Conservation (phyloP, 1,139 yeast species). For the Debaryomyces subglobosus region DNA sequence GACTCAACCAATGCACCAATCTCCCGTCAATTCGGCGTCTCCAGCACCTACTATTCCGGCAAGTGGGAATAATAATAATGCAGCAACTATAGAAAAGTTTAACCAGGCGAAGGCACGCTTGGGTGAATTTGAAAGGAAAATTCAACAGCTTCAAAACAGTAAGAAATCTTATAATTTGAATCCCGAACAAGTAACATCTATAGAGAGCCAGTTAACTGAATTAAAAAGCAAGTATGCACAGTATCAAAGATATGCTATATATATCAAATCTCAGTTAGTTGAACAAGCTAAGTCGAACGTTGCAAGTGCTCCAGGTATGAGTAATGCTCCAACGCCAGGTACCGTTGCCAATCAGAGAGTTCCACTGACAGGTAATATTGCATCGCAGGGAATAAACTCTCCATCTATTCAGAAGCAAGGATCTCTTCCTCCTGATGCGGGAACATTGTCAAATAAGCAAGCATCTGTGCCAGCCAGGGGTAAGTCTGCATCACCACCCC, state of each 20-base stretch:
- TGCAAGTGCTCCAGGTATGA: conserved; percentile 6
- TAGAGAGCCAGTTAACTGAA: conserved; percentile 41
- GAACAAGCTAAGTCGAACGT: conserved; percentile 33
- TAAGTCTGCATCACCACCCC: conserved; percentile 14
- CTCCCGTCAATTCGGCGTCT: conserved; percentile 16
- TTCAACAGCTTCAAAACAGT: conserved; percentile 29
- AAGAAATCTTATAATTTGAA: conserved; percentile 27
- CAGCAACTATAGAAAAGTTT: conserved; percentile 44
- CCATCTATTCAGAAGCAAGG: conserved; percentile 8
- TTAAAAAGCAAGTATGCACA: conserved; percentile 38
- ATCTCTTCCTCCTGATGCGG: conserved; percentile 4
- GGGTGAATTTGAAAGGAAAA: conserved; percentile 47
- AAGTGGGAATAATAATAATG: conserved; percentile 17
- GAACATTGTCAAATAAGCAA: conserved; percentile 6
- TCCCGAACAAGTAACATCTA: conserved; percentile 34
- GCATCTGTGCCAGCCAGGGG: conserved; percentile 8
- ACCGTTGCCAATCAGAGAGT: conserved; percentile 4
- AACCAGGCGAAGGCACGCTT: conserved; percentile 43
- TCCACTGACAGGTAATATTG: not conserved
- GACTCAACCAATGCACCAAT: conserved; percentile 10
- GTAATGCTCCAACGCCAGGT: conserved; percentile 6
- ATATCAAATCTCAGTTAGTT: conserved; percentile 42
- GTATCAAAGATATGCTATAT: conserved; percentile 42
- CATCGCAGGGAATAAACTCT: not conserved
- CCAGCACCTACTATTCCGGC: conserved; percentile 16